Conservation (phyloP, 371 early-diverging fungal species). For the Fennellomyces sp. region DNA sequence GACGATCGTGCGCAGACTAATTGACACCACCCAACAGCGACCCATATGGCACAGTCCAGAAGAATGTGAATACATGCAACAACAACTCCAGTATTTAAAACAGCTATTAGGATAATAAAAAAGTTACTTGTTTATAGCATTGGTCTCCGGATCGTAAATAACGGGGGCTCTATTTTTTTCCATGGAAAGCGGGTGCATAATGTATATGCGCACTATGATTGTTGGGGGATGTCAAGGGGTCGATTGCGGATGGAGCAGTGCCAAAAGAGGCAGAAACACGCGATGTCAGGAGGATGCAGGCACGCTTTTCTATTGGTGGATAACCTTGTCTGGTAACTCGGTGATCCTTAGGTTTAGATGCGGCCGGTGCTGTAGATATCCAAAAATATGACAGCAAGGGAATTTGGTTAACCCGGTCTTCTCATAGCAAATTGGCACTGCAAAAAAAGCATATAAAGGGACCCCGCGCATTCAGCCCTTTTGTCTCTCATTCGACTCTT, state of each 20-base stretch:
- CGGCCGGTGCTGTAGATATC: too few species aligned
- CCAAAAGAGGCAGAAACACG: slow-evolving; percentile 11
- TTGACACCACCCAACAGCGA: too few species aligned
- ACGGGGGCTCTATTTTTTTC: too few species aligned
- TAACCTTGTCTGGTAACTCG: too few species aligned
- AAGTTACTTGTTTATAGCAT: neutral
- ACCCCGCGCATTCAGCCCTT: too few species aligned
- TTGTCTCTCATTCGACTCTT: neutral
- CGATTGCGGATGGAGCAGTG: neutral
- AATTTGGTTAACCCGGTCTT: too few species aligned
- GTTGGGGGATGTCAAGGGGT: neutral
- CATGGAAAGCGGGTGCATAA: neutral
- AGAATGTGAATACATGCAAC: slow-evolving; percentile 2
- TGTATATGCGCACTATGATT: neutral
- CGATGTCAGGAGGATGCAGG: slow-evolving; percentile 12
- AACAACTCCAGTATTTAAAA: slow-evolving; percentile 1
- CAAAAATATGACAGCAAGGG: too few species aligned
- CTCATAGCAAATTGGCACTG: too few species aligned
- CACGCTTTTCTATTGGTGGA: neutral
- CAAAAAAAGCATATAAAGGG: too few species aligned
- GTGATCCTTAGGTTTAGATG: too few species aligned
- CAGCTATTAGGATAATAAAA: neutral
- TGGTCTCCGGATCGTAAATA: too few species aligned
- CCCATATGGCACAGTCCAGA: slow-evolving; percentile 1
- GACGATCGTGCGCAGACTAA: too few species aligned